phyloP scores from a whole-genome alignment of 2,329 filamentous ascomycete species.

The Diaporthe citrichinensis region DNA sequence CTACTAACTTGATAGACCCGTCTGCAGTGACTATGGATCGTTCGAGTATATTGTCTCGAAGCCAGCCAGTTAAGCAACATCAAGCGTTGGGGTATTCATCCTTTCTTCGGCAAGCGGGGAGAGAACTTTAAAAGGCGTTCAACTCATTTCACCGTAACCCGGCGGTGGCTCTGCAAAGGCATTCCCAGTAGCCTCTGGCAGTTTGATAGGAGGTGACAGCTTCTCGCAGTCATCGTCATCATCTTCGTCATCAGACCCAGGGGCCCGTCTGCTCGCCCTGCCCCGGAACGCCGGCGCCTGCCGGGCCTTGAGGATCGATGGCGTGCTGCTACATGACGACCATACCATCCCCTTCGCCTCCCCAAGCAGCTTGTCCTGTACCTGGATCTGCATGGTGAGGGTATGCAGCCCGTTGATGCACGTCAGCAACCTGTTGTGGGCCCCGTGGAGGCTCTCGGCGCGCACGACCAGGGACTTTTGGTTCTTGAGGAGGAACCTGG shows the following conservation, averaged over 20 bases:
- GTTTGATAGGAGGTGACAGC: background rate
- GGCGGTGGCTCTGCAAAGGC: background rate
- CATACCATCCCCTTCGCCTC: background rate
- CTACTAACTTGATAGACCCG: no score
- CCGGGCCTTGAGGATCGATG: background rate
- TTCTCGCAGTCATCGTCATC: background rate
- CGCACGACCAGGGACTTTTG: background rate
- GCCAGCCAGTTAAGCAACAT: background rate
- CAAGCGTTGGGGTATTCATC: background rate
- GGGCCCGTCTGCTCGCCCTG: background rate
- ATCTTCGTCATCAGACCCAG: background rate
- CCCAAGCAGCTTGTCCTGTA: background rate
- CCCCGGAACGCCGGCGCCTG: background rate
- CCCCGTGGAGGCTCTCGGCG: background rate
- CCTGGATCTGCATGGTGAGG: background rate
- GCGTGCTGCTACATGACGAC: background rate
- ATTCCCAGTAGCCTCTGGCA: background rate
- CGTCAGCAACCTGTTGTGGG: background rate
- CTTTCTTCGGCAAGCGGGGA: no score
- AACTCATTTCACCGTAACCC: background rate
- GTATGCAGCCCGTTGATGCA: background rate
- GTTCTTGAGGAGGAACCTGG: background rate
- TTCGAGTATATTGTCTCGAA: no score
- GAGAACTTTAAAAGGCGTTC: background rate
- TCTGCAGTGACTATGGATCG: no score